A percentile compares a stretch with the other conserved stretches of the same genome.
Evolutionary conservation across 2,329 filamentous ascomycete genomes (phyloP).

Genomic region (Xylariaceae sp.): DNA sequence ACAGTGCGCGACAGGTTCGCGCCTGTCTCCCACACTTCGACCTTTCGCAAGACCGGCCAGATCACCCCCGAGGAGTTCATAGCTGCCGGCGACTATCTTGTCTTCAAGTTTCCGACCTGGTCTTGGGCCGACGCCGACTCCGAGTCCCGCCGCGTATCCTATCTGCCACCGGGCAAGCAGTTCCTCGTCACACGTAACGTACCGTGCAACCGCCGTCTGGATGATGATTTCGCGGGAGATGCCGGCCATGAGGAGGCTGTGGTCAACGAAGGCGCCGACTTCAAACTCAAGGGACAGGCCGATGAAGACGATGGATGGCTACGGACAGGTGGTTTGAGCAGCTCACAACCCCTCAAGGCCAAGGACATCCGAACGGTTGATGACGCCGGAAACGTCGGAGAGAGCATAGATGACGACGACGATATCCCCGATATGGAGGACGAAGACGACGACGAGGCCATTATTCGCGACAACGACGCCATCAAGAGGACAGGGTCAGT

Average conservation of each 20-base stretch:
- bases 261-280: constrained; percentile 74
- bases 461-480: constrained; percentile 72
- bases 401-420: constrained; percentile 67
- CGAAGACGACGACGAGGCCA: constrained; percentile 92
- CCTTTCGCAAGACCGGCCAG: constrained; percentile 89
- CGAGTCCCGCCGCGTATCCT: constrained; percentile 71
- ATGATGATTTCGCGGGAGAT: constrained; percentile 89
- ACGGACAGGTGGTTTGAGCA: constrained; percentile 76
- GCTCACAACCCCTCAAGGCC: constrained; percentile 72
- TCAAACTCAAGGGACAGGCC: constrained; percentile 47
- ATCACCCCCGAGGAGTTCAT: constrained; percentile 98
- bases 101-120: constrained; percentile 99
- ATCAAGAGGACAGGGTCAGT: constrained; percentile 47
- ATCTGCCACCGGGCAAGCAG: constrained; percentile 88
- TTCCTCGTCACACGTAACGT: constrained; percentile 93
- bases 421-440: constrained; percentile 99
- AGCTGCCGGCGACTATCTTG: constrained; percentile 91
- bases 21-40: constrained; percentile 84
- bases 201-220: constrained; percentile 85
- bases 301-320: constrained; percentile 85
- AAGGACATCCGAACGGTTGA: constrained; percentile 85
- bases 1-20: constrained; percentile 89
- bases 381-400: constrained; percentile 81
- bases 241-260: constrained; percentile 83
- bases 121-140: constrained; percentile 88